Percentiles rank a stretch among this genome's conserved stretches.
Conservation (phyloP, 2,329 filamentous ascomycete genomes). For the Fusarium armeniacum region DNA sequence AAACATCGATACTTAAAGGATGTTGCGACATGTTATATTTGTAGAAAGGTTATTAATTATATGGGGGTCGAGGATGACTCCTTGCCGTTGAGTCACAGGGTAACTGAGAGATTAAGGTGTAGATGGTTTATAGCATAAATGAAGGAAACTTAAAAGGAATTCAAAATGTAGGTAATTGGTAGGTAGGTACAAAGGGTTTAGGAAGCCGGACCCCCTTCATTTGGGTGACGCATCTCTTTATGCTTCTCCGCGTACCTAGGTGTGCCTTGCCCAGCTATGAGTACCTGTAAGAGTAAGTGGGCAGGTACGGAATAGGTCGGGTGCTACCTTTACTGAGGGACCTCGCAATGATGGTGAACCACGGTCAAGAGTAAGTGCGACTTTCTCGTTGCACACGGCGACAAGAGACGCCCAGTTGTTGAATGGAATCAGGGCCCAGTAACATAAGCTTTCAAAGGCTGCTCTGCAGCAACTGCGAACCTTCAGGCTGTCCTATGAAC, state of each 20-base stretch:
- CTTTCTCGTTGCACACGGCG: neutral
- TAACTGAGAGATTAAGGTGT: conserved; percentile 1
- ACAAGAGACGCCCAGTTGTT: neutral
- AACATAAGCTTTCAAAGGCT: neutral
- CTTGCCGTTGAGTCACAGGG: conserved; percentile 46
- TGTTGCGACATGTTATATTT: neutral
- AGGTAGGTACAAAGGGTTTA: neutral
- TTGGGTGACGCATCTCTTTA: neutral
- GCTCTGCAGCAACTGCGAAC: neutral
- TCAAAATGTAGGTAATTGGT: neutral
- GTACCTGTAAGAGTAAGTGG: neutral
- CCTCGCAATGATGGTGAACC: neutral
- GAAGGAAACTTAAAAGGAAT: neutral
- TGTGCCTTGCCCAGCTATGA: neutral
- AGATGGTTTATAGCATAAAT: neutral
- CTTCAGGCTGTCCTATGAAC: neutral
- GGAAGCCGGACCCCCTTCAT: neutral
- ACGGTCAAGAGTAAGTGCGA: neutral
- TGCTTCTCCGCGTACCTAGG: neutral
- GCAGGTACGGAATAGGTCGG: neutral
- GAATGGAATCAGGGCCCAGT: neutral
- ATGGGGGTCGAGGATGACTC: conserved; percentile 28
- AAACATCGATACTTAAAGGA: neutral
- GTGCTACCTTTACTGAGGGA: neutral
- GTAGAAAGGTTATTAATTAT: neutral